Evolutionary conservation across 208 protist species (phyloP).

Genomic region (Giardia muris): DNA sequence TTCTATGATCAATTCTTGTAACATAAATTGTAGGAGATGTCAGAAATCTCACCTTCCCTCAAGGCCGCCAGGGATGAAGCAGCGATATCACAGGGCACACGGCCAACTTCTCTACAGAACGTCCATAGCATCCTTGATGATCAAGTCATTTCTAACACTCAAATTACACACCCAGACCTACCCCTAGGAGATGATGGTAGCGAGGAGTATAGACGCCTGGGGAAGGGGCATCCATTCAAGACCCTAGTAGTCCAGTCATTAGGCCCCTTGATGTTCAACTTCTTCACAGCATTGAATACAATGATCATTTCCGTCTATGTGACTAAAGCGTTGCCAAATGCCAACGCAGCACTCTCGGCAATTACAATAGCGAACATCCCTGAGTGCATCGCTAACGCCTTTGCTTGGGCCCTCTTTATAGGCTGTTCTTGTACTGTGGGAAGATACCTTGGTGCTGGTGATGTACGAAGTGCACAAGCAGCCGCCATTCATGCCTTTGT

Average conservation of each 20-base stretch:
- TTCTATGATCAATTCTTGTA: too few relatives aligned
- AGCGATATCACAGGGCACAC: too few relatives aligned
- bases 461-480: not conserved
- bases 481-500: not conserved
- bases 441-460: not conserved
- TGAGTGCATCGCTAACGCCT: not conserved
- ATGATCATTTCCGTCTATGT: not conserved
- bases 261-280: not conserved
- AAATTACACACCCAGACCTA: too few relatives aligned
- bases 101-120: too few relatives aligned
- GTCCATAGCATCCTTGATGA: too few relatives aligned
- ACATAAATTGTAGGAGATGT: too few relatives aligned
- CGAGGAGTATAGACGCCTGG: not conserved
- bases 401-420: not conserved
- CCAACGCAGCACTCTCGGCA: not conserved
- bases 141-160: too few relatives aligned
- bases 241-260: not conserved
- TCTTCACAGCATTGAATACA: not conserved
- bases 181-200: not conserved
- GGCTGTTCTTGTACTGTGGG: not conserved
- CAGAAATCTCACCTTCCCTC: too few relatives aligned
- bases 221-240: not conserved
- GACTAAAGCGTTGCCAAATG: not conserved
- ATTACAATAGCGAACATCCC: not conserved
- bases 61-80: too few relatives aligned